These are phyloP conservation scores for Debaryomyces subglobosus DNA, from an alignment of 1,139 yeast genomes.

Conservation along the genomic window DNA sequence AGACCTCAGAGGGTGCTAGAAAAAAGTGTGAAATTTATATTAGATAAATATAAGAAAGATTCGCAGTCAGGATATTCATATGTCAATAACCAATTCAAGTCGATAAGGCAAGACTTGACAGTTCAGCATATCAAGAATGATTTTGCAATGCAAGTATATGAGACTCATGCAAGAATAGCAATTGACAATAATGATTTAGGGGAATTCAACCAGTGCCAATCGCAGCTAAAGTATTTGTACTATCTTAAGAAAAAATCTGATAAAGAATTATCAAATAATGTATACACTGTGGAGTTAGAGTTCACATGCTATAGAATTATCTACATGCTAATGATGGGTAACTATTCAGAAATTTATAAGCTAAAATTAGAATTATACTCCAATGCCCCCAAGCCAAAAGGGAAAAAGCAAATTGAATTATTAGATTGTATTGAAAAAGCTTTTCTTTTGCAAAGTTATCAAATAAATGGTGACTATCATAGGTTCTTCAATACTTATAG, in stretches of 20 bases:
- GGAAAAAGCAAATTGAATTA: slow-evolving; percentile 21
- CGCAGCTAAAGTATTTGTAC: slow-evolving; percentile 71
- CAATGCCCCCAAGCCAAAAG: background rate
- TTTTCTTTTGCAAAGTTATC: slow-evolving; percentile 26
- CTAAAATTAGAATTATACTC: slow-evolving; percentile 25
- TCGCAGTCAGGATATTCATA: slow-evolving; percentile 63
- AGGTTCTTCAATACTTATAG: slow-evolving; percentile 50
- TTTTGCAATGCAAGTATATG: slow-evolving; percentile 80
- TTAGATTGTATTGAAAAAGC: slow-evolving; percentile 26
- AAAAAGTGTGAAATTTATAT: slow-evolving; percentile 58
- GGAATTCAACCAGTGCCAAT: slow-evolving; percentile 93
- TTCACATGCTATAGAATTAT: slow-evolving; percentile 76
- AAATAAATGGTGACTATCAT: slow-evolving; percentile 52
- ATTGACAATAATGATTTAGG: slow-evolving; percentile 83
- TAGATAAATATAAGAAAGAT: slow-evolving; percentile 55
- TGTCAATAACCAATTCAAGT: slow-evolving; percentile 85
- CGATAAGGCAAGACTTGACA: slow-evolving; percentile 88
- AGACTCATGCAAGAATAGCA: slow-evolving; percentile 86
- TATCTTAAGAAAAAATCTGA: slow-evolving; percentile 25
- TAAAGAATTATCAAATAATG: slow-evolving; percentile 12
- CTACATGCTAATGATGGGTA: slow-evolving; percentile 78
- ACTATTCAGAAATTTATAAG: slow-evolving; percentile 51
- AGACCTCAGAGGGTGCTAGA: slow-evolving; percentile 70
- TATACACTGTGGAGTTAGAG: slow-evolving; percentile 48
- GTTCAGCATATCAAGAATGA: slow-evolving; percentile 86